Evolutionary conservation across 148 eudicot species (phyloP), one percentile per base, ranked within the genome.

Genomic region (Heliamphora exappendiculata): DNA sequence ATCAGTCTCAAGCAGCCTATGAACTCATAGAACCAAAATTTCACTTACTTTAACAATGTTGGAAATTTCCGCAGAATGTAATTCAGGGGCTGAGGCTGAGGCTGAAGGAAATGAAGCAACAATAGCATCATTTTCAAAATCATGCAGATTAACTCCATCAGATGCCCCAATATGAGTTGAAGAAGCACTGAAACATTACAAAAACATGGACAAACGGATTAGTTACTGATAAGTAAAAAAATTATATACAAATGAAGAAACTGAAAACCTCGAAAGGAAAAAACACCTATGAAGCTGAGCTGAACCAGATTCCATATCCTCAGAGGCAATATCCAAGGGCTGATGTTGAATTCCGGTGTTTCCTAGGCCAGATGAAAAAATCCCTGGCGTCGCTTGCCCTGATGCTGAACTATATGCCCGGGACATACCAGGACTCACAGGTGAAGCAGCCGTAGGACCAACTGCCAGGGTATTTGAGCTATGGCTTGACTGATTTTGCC

Each of bases 401-500:
- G 96, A 88, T 59, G 87, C 83, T 70, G 91, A 75, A 78, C 75
- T 79, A 58, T 84, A 86, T 41, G 81, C 65, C 54, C 86, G 85
- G 37, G 93, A 79, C 65, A 92, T 54, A 67, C 84, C 83, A 64
- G 83, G 88, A 80, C 79, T 71, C 64, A 78, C 85, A 42, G 95
- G 71, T 63, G 93, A 76, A 82, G 88, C 77, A 82, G 88, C 77
- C 24, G 88, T 69, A 77, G 89, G 85, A 39, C 81, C 89, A 82
- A 82, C 79, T 33, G 87, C 75, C 13, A 78, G 67, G 78, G 87
- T 74, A 77, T 82, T 87, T 72, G 88, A 80, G 73, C 78, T 88
- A 79, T 84, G 93, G 78, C 74, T 83, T 7, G 97, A 76, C 72
- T 89, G 96, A 80, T 88, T 95, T 79, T 89, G 94, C 89, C 94